phyloP scores from a whole-genome alignment of 176 grass and related monocot genomes.

The barley (Hordeum vulgare) region MorexV3_pseudomolecules_assembly NC_058518.1:75716045-75716544 shows the following conservation, averaged over 20 bases:
- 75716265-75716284: slow-evolving; percentile 53
- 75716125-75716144: slow-evolving; percentile 13
- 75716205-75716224: background rate
- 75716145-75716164: slow-evolving; percentile 16
- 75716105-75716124: too few species aligned
- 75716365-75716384: slow-evolving; percentile 28
- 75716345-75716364: slow-evolving; percentile 35
- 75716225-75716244: background rate
- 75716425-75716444: background rate
- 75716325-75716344: too few species aligned
- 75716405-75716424: slow-evolving; percentile 30
- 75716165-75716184: slow-evolving; percentile 15
- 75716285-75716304: slow-evolving; percentile 67
- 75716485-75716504: slow-evolving; percentile 87
- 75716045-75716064: too few species aligned
- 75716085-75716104: too few species aligned
- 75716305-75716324: slow-evolving; percentile 60
- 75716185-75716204: background rate
- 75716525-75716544: too few species aligned
- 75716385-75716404: slow-evolving; percentile 8
- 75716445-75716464: slow-evolving; percentile 43
- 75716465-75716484: slow-evolving; percentile 94
- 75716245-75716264: slow-evolving; percentile 14
- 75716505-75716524: slow-evolving; percentile 92
- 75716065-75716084: too few species aligned